phyloP scores from a whole-genome alignment of 495 filamentous ascomycete genomes.

The Hypoxylon crocopeplum region DNA sequence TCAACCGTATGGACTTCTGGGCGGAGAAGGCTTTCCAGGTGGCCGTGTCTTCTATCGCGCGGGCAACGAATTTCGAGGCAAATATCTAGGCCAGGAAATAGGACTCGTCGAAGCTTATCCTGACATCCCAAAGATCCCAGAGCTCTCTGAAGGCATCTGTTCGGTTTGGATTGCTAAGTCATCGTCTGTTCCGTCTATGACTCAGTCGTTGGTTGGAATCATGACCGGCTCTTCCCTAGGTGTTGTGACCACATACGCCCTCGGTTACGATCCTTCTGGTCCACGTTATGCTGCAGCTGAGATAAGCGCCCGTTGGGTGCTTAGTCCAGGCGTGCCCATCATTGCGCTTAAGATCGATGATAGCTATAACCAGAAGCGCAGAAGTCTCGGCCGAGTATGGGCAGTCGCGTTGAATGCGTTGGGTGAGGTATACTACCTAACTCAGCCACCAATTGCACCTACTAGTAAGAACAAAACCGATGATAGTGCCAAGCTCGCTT shows the following conservation, averaged over 20 bases:
- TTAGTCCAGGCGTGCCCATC: conserved; percentile 93
- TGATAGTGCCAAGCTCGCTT: conserved; percentile 67
- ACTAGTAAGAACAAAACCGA: conserved; percentile 52
- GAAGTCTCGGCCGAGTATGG: conserved; percentile 76
- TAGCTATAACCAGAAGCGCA: conserved; percentile 70
- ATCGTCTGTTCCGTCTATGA: conserved; percentile 68
- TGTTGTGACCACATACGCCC: conserved; percentile 80
- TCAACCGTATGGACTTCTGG: conserved; percentile 80
- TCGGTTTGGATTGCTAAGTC: conserved; percentile 94
- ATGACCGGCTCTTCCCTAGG: conserved; percentile 85
- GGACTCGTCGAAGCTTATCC: conserved; percentile 55
- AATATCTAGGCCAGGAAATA: conserved; percentile 65
- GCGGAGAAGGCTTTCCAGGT: conserved; percentile 82
- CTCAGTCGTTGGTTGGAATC: conserved; percentile 80
- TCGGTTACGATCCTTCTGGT: conserved; percentile 72
- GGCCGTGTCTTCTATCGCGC: conserved; percentile 80
- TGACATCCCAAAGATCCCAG: conserved; percentile 76
- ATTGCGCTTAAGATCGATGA: conserved; percentile 87
- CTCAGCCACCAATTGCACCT: conserved; percentile 63
- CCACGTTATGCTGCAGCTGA: conserved; percentile 74
- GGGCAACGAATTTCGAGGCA: conserved; percentile 78
- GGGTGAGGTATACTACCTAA: conserved; percentile 88
- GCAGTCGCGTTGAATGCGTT: conserved; percentile 88
- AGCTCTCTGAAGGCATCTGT: conserved; percentile 67
- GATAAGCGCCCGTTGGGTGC: conserved; percentile 82